Evolutionary conservation across 805 yeast species (phyloP).

Genomic region (Clavispora asparagi): DNA sequence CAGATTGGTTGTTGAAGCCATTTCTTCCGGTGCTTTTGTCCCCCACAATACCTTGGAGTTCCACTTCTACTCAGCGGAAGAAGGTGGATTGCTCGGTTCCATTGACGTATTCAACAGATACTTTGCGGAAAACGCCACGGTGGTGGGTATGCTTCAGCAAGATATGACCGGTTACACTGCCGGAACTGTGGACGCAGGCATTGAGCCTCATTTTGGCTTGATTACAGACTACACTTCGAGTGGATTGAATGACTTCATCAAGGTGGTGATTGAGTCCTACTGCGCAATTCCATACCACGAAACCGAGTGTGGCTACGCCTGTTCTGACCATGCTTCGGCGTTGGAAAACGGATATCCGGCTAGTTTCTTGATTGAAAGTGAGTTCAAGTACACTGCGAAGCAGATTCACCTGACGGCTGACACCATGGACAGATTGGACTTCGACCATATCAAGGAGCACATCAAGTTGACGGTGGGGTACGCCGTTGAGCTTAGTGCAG

Average conservation of each 20-base stretch:
- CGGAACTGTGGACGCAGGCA: conserved; percentile 43
- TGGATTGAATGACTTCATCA: conserved; percentile 54
- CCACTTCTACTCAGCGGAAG: conserved; percentile 95
- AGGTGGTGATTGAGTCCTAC: conserved; percentile 56
- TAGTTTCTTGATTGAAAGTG: conserved; percentile 76
- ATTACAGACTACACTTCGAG: conserved; percentile 64
- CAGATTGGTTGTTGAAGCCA: conserved; percentile 47
- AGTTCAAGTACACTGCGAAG: conserved; percentile 56
- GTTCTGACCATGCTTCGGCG: conserved; percentile 91
- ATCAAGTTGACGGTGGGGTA: conserved; percentile 71
- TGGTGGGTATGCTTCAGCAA: conserved; percentile 84
- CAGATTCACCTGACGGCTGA: conserved; percentile 76
- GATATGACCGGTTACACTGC: conserved; percentile 87
- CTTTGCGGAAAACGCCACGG: conserved; percentile 38
- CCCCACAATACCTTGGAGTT: conserved; percentile 80
- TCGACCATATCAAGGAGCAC: conserved; percentile 77
- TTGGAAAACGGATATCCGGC: conserved; percentile 78
- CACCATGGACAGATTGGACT: conserved; percentile 73
- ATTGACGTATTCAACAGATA: conserved; percentile 66
- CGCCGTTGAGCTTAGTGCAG: conserved; percentile 53
- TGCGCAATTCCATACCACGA: conserved; percentile 66
- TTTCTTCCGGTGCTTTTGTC: conserved; percentile 29
- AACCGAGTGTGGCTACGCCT: conserved; percentile 84
- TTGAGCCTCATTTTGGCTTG: conserved; percentile 71
- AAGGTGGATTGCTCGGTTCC: conserved; percentile 86